Base-by-base conservation (phyloP, 2,329 filamentous ascomycete genomes). In the Pochonia chlamydosporia region DNA sequence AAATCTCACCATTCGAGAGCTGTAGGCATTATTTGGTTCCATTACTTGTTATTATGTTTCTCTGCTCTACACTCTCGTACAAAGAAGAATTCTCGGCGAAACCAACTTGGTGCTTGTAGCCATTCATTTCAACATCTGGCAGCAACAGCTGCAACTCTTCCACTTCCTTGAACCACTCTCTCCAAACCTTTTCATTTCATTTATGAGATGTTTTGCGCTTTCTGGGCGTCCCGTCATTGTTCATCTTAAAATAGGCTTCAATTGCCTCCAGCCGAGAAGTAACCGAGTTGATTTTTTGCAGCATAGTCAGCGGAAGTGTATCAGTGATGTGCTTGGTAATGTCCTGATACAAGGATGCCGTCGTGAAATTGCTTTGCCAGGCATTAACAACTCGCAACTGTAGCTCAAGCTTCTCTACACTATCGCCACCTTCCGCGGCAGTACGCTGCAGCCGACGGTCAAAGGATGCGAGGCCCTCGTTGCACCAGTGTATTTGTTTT, bases 351-450 rank as follows among this genome's bases (percentile, higher is more conserved):
- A 77, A 59, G 2, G 61, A 54, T 40, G 64, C 69, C 1, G 74
- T 72, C 18, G 58, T 66, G 7, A 82, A 58, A 52, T 75, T 78
- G 47, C 70, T 72, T 49, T 70, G 79, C 50, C 75, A 76, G 1
- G 50, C 47, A 54, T 76, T 70, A 7, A 82, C 53, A 1, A 65
- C 57, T 18, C 54, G 55, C 4, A 75, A 26, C 40, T 69, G 59
- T 33, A 66, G 56, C 14, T 66, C 61, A 5, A 75, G 52, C 4
- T 59, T 56, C 0, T 64, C 59, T 16, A 46, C 7, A 35, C 43
- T 35, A 2, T 55, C 50, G 11, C 50, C 14, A 5, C 44, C 45
- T 35, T 46, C 21, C 23, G 14, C 14, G 13, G 33, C 28, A 5
- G 35, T 3, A 13, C 13, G 6, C 20, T 37, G 37, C 5, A 46